Evolutionary conservation across 1,139 yeast genomes (phyloP).

Genomic region (Suhomyces atakaporum): DNA sequence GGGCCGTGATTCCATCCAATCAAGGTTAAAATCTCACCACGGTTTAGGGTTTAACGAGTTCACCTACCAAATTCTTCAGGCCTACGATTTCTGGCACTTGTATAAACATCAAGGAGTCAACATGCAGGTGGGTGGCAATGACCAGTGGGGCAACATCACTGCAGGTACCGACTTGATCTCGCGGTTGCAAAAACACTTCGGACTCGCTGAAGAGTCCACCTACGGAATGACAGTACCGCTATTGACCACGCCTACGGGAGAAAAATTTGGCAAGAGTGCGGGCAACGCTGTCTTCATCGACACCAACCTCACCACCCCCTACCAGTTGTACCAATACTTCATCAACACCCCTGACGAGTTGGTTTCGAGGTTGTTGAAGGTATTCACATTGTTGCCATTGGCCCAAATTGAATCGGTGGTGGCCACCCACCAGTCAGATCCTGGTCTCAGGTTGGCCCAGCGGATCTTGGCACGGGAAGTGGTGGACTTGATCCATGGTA

Average conservation of each 20-base stretch:
- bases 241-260: slow-evolving; percentile 85
- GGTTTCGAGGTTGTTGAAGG: slow-evolving; percentile 64
- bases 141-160: slow-evolving; percentile 97
- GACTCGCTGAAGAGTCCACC: slow-evolving; percentile 25
- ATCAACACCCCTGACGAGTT: slow-evolving; percentile 79
- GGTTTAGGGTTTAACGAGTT: slow-evolving; percentile 95
- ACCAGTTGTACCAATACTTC: slow-evolving; percentile 83
- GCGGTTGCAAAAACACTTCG: slow-evolving; percentile 44
- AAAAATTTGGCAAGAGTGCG: slow-evolving; percentile 94
- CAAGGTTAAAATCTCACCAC: slow-evolving; percentile 62
- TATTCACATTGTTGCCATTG: slow-evolving; percentile 77
- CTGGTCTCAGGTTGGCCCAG: slow-evolving; percentile 73
- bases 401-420: slow-evolving; percentile 56
- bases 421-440: slow-evolving; percentile 53
- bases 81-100: slow-evolving; percentile 89
- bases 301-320: slow-evolving; percentile 69
- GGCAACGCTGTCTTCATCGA: slow-evolving; percentile 95
- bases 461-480: slow-evolving; percentile 78
- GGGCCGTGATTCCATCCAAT: slow-evolving; percentile 83
- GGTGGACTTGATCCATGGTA: slow-evolving; percentile 84
- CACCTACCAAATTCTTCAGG: slow-evolving; percentile 89
- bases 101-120: slow-evolving; percentile 59
- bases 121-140: slow-evolving; percentile 93
- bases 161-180: slow-evolving; percentile 91
- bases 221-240: slow-evolving; percentile 90